A percentile compares a stretch with the other conserved stretches of the same genome.
Conservation (phyloP, 345 rosid genomes). For the Aquilaria yunnanensis region DNA sequence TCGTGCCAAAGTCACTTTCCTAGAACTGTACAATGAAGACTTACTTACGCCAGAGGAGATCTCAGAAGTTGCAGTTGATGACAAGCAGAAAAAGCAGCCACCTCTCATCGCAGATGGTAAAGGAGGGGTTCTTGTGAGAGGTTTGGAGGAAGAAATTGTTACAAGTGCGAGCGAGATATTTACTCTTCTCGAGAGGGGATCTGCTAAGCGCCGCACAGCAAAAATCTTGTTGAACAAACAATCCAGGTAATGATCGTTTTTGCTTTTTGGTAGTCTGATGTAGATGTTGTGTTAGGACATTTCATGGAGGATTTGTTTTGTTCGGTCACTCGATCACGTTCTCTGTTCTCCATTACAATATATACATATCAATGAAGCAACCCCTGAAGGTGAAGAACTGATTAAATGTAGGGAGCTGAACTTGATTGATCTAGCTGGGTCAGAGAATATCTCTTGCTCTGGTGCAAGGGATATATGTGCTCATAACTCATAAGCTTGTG, state of each 20-base stretch:
- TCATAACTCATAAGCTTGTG: not conserved
- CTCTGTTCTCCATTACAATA: conserved; percentile 86
- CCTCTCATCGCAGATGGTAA: conserved; percentile 99
- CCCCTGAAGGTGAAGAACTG: conserved; percentile 99
- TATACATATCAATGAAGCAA: conserved; percentile 88
- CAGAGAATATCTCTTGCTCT: conserved; percentile 98
- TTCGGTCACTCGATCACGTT: conserved; percentile 87
- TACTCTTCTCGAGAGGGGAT: conserved; percentile 90
- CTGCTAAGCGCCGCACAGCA: conserved; percentile 94
- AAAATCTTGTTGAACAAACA: conserved; percentile 95
- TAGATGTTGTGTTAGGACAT: not conserved
- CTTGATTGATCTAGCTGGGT: conserved; percentile 97
- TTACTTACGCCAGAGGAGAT: conserved; percentile 96
- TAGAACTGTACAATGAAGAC: conserved; percentile 95
- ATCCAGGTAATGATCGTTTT: conserved; percentile 57
- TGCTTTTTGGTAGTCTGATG: conserved; percentile 7
- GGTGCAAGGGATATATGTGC: conserved; percentile 92
- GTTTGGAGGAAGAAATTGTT: conserved; percentile 96
- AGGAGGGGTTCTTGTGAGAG: conserved; percentile 99
- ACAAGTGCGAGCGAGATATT: conserved; percentile 92
- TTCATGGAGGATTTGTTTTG: conserved; percentile 12
- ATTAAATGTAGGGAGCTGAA: conserved; percentile 97
- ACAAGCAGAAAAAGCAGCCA: conserved; percentile 88
- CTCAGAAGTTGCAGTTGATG: conserved; percentile 59
- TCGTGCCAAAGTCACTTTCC: conserved; percentile 88